These are phyloP conservation scores for Immersiporthe knoxdaviesiana DNA, from an alignment of 2,329 filamentous ascomycete species.

Conservation along the genomic window DNA sequence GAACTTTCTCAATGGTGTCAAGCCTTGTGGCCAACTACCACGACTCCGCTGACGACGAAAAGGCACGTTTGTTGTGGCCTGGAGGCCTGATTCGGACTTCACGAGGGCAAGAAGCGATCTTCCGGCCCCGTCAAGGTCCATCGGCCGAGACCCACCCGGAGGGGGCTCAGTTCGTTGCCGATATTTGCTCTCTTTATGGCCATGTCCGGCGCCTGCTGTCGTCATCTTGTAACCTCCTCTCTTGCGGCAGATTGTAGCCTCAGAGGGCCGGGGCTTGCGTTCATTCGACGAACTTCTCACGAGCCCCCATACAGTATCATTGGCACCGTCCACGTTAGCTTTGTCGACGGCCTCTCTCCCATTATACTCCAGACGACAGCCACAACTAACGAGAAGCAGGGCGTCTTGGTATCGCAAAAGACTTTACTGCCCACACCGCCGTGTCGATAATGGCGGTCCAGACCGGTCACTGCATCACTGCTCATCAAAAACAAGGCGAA, in stretches of 20 bases:
- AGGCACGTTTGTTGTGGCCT: too few species aligned
- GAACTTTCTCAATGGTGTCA: not conserved
- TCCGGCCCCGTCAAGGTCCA: not conserved
- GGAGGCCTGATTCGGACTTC: not conserved
- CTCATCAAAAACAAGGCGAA: slow-evolving; percentile 21
- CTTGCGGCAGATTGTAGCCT: not conserved
- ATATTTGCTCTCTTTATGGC: not conserved
- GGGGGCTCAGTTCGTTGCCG: not conserved
- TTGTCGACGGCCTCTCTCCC: not conserved
- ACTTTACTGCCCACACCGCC: slow-evolving; percentile 19
- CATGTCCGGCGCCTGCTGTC: not conserved
- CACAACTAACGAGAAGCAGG: slow-evolving; percentile 2
- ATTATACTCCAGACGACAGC: slow-evolving; percentile 11
- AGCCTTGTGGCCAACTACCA: too few species aligned
- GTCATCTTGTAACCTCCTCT: not conserved
- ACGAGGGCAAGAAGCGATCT: not conserved
- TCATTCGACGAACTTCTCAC: not conserved
- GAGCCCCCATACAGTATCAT: slow-evolving; percentile 19
- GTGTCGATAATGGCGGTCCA: slow-evolving; percentile 9
- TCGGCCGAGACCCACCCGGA: not conserved
- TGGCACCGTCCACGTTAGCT: slow-evolving; percentile 14
- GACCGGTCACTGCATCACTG: slow-evolving; percentile 12
- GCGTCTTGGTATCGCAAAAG: slow-evolving; percentile 16
- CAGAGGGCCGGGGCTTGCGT: not conserved
- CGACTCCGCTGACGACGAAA: too few species aligned